Base-by-base conservation (phyloP, 148 eudicot species). In the Cornus florida region DNA sequence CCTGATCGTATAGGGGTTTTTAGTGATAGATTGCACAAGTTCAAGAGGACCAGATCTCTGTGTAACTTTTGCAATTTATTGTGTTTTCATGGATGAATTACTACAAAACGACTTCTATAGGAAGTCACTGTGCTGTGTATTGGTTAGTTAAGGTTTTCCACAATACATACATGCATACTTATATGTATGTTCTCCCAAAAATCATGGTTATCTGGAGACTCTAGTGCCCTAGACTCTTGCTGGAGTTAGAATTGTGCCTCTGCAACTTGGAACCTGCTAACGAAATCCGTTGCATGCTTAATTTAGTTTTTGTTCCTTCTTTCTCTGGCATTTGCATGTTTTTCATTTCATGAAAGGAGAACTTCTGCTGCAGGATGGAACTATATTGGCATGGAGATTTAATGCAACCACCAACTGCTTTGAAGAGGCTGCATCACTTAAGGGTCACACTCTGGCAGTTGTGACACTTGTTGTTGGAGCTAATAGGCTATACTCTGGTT, bases 391-490 rank as follows among this genome's bases (percentile, higher is more conserved):
- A 0, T 96, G 99, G 99, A 96, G 89, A 85, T 93, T 86, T 77
- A 96, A 92, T 86, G 87, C 89, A 20, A 83, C 86, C n/a, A 79
- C 90, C 60, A 96, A 89, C 85, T 81, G 85, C 78, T 96, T 96
- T 89, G 99, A 96, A 84, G 97, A 98, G 67, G 98, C 95, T 77
- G 98, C 95, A 66, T 82, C 94, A 76, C 91, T 96, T 57, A 71
- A 70, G 69, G 98, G 99, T 50, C 99, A 96, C 82, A 90, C 90
- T 24, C 90, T 77, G 38, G 84, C 95, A 62, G 99, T 96, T 50
- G 91, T 96, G 70, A 87, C 98, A 24, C 83, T 96, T 82, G 92
- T 91, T 72, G 97, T 94, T 70, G 99, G 99, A 75, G 98, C 95
- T 46, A 91, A 89, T 79, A 92, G 91, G 85, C 86, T 96, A 17